Conservation (phyloP, 805 yeast genomes). For the Kockiozyma suomiensis region DNA sequence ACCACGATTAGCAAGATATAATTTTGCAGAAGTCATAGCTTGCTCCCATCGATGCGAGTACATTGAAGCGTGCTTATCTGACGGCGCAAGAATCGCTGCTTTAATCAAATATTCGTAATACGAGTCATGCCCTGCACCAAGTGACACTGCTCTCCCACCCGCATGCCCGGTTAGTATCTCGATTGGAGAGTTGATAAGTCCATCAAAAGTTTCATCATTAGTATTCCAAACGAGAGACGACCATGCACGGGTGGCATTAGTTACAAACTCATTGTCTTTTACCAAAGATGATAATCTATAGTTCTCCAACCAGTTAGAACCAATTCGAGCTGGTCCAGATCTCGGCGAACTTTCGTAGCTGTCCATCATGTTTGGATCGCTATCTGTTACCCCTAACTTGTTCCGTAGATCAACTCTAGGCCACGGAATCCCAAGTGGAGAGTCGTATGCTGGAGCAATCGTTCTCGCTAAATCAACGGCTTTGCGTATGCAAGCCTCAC, state of each 20-base stretch:
- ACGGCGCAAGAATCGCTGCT: conserved; percentile 30
- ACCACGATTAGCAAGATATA: conserved; percentile 22
- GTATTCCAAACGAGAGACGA: conserved; percentile 20
- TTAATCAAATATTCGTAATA: conserved; percentile 33
- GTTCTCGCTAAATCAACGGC: conserved; percentile 48
- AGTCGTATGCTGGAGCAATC: conserved; percentile 51
- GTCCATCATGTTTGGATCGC: not conserved
- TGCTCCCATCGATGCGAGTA: conserved; percentile 27
- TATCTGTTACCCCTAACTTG: conserved; percentile 17
- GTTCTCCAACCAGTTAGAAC: conserved; percentile 45
- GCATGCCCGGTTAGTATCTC: conserved; percentile 26
- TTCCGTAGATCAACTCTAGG: conserved; percentile 27
- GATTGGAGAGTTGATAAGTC: conserved; percentile 29
- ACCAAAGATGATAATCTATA: conserved; percentile 49
- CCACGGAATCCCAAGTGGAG: conserved; percentile 52
- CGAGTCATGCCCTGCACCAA: conserved; percentile 32
- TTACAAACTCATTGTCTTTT: conserved; percentile 45
- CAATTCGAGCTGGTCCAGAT: conserved; percentile 22
- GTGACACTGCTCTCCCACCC: conserved; percentile 13
- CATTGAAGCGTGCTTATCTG: conserved; percentile 10
- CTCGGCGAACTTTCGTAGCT: conserved; percentile 8
- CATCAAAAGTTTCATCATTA: conserved; percentile 26
- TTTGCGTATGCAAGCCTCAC: conserved; percentile 37
- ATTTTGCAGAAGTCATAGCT: conserved; percentile 24
- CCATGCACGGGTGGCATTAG: conserved; percentile 31